phyloP scores from a whole-genome alignment of 208 protist species.

The Angomonas deanei region DNA sequence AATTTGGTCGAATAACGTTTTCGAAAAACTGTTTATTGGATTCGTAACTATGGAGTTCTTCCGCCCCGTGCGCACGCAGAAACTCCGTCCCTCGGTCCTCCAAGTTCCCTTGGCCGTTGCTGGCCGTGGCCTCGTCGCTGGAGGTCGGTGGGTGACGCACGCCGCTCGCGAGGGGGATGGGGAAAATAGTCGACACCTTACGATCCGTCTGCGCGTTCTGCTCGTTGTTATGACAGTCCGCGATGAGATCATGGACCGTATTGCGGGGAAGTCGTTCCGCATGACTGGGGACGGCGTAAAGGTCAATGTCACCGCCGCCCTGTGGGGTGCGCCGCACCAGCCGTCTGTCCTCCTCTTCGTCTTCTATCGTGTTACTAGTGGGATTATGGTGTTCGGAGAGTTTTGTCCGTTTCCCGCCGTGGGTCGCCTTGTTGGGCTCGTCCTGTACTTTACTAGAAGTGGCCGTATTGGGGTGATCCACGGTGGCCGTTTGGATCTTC shows the following conservation, averaged over 20 bases:
- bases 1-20: conserved; percentile 2
- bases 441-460: too few relatives aligned
- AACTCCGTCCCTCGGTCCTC: conserved; percentile 46
- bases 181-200: background rate
- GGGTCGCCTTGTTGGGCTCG: too few relatives aligned
- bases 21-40: conserved; percentile 67
- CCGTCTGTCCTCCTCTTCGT: background rate
- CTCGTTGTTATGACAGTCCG: background rate
- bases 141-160: background rate
- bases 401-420: too few relatives aligned
- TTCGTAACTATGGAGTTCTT: conserved; percentile 25
- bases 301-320: conserved; percentile 7
- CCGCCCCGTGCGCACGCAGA: conserved; percentile 45
- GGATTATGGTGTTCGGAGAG: too few relatives aligned
- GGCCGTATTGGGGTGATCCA: too few relatives aligned
- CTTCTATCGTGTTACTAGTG: background rate
- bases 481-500: too few relatives aligned
- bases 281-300: background rate
- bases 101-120: conserved; percentile 4
- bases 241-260: conserved; percentile 25
- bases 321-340: conserved; percentile 5
- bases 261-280: conserved; percentile 31
- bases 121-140: background rate
- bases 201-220: background rate
- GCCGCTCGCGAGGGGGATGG: background rate